Evolutionary conservation across 2,329 filamentous ascomycete species (phyloP), one percentile per base, ranked within the genome.

Genomic region (Chaetomium sp.): DNA sequence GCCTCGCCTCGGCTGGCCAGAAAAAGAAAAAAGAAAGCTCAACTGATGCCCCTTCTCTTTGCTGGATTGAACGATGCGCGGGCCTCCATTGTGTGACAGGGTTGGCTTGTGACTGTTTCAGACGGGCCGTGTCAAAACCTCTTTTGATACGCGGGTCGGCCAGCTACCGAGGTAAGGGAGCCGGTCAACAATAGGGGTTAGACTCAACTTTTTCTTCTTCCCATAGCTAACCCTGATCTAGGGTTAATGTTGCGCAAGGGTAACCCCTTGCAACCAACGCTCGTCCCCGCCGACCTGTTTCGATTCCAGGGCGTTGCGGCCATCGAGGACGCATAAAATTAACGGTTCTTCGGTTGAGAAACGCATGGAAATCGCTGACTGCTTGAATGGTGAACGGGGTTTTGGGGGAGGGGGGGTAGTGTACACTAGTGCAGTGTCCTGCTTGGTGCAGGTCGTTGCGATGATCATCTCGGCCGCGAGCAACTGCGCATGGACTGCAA

Each of bases 81-180:
- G 55, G 37, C 43, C 48, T 14, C 14, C 6, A 36, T 36, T 32
- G 36, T 49, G 45, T 7, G 52, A 48, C 44, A 12, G 19, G 52
- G 32, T 49, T 57, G 52, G 46, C 38, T 27, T 27, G 19, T 27
- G 19, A 27, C 19, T 27, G 58, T 54, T 58, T 54, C 55, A 60
- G 53, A 45, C 35, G 37, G 33, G 48, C 40, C 41, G 35, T 34
- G 46, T 32, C 27, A 41, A 35, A 51, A 10, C 38, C 47, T 6
- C 11, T n/a, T 32, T 55, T 55, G 54, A 59, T 53, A 58, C 55
- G 37, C 52, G 53, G 55, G 45, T 54, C 50, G 54, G 53, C 55
- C 40, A 49, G 35, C 32, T 46, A 46, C 57, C 55, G 59, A 58
- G 50, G 48, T 32, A 50, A 57, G 49, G 45, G 48, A 54, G 37